Conservation (phyloP, 202 grass and related monocot genomes). For the Panicum hallii region DNA sequence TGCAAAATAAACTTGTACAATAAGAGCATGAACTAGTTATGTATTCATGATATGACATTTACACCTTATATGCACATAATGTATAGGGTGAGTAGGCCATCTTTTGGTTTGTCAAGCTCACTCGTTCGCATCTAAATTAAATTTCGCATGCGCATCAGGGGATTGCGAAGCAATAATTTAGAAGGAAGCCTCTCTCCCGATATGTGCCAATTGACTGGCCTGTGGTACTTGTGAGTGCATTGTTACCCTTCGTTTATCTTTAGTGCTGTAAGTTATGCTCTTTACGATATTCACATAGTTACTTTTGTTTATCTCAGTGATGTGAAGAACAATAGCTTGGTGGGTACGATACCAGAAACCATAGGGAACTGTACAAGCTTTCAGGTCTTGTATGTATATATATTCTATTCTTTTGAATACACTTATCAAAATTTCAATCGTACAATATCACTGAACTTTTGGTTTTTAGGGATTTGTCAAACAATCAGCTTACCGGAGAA, state of each 20-base stretch:
- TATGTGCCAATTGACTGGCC: conserved; percentile 90
- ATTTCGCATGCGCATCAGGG: conserved; percentile 57
- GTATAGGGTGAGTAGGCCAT: neutral
- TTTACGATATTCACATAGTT: conserved; percentile 33
- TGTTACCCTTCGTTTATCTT: conserved; percentile 9
- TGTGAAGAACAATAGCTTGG: conserved; percentile 94
- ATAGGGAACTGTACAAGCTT: conserved; percentile 94
- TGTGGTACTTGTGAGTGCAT: conserved; percentile 93
- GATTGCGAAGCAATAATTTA: conserved; percentile 77
- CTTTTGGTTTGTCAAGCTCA: neutral
- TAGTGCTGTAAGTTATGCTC: neutral
- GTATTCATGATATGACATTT: conserved; percentile 17
- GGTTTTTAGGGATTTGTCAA: conserved; percentile 79
- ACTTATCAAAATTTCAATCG: conserved; percentile 2
- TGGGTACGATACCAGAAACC: conserved; percentile 71
- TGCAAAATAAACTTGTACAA: conserved; percentile 26
- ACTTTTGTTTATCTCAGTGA: conserved; percentile 59
- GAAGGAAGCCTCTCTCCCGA: conserved; percentile 74
- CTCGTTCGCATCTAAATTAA: conserved; percentile 35
- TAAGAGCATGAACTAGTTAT: conserved; percentile 9
- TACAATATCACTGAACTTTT: conserved; percentile 15
- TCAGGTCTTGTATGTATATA: conserved; percentile 93
- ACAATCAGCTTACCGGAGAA: conserved; percentile 79
- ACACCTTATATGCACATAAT: conserved; percentile 2
- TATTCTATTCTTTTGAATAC: conserved; percentile 28